Evolutionary conservation across 164 flowering plant species (phyloP), one percentile per base, ranked within the genome.

Genomic region (Tinospora cordifolia): DNA sequence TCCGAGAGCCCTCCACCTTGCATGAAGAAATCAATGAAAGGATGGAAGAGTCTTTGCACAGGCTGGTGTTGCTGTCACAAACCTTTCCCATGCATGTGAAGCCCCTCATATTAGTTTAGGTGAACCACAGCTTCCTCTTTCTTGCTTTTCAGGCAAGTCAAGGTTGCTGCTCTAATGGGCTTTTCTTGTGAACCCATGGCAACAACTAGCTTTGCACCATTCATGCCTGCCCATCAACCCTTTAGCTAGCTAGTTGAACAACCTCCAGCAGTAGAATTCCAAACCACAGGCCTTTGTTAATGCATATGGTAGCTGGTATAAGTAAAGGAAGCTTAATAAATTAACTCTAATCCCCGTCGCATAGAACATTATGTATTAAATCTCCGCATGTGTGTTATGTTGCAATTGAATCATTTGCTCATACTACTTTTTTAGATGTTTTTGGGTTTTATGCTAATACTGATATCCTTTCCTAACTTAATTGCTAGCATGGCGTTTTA

Each of bases 61-160:
- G 60, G 5, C 24, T 54, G 19, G 60, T 54, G 60, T n/a, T 54
- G 60, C 9, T 54, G 60, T 54, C 25, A 15, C 60, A 6, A 6
- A 9, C 60, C 21, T 54, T 54, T 54, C 8, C 60, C n/a, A 19
- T 54, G 60, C 60, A 54, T 54, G 60, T 54, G 60, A 54, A 54
- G 60, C 24, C 60, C 54, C 4, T 30, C n/a, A n/a, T n/a, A n/a
- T n/a, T n/a, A n/a, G 14, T 13, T 54, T 54, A 54, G 60, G 60
- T 54, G 60, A 54, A 54, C 60, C 60, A 54, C 60, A 54, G 60
- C 60, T 54, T 30, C 36, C 60, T 54, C 60, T 54, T 54, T n/a
- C 21, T 54, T 54, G 60, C 60, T 54, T 21, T 54, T n/a, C 24
- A n/a, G n/a, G 60, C 60, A 54, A 54, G 60, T 54, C 60, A 54